Conservation (phyloP, 371 early-diverging fungal species). For the Mortierella sp. region DNA sequence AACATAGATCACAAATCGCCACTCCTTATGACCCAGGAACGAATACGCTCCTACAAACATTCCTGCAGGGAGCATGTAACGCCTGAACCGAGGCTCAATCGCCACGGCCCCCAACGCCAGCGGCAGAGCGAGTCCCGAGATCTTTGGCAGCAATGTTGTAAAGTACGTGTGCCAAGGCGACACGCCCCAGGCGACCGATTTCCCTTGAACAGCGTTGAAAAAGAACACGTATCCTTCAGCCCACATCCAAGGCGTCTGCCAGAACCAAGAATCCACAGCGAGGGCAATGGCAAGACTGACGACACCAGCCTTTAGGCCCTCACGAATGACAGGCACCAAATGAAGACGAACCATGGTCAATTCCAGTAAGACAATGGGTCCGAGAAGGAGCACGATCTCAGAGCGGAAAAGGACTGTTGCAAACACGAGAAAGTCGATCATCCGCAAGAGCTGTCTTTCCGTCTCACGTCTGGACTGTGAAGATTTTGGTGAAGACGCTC, state of each 20-base stretch:
- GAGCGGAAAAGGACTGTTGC: conserved; percentile 84
- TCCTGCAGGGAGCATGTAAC: conserved; percentile 65
- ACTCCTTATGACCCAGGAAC: conserved; percentile 93
- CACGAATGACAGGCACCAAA: conserved; percentile 42
- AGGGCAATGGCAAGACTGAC: conserved; percentile 64
- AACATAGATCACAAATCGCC: conserved; percentile 93
- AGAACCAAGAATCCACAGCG: conserved; percentile 85
- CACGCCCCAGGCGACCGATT: conserved; percentile 86
- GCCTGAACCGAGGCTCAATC: conserved; percentile 59
- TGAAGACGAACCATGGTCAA: conserved; percentile 35
- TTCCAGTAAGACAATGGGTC: conserved; percentile 57
- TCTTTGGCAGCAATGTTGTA: conserved; percentile 75
- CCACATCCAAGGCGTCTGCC: conserved; percentile 78
- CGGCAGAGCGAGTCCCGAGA: conserved; percentile 76
- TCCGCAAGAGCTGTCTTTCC: conserved; percentile 54
- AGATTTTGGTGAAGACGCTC: conserved; percentile 21
- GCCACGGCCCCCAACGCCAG: conserved; percentile 63
- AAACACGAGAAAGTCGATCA: conserved; percentile 68
- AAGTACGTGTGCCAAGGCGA: conserved; percentile 84
- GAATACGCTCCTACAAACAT: conserved; percentile 77
- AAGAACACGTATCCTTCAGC: conserved; percentile 87
- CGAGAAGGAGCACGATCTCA: conserved; percentile 74
- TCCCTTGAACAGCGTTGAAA: conserved; percentile 86
- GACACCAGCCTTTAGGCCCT: conserved; percentile 53
- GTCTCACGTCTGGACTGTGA: conserved; percentile 2